phyloP scores from a whole-genome alignment of 176 grass and related monocot genomes.

The Dendrocalamus sinicus region DNA sequence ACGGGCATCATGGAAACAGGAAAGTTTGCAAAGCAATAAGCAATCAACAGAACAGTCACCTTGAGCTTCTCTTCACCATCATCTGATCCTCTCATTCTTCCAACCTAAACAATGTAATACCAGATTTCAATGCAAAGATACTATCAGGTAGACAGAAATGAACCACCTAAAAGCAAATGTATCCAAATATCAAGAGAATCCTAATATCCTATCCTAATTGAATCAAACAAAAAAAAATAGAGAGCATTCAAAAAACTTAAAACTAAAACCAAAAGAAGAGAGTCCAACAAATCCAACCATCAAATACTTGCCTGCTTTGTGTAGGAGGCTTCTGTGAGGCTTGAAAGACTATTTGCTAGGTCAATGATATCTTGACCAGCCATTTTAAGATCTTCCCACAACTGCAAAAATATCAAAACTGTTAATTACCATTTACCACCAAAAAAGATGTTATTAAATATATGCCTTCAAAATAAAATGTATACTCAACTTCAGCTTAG shows the following conservation, averaged over 20 bases:
- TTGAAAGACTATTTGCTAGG: slow-evolving; percentile 82
- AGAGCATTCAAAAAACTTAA: slow-evolving; percentile 6
- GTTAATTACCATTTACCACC: slow-evolving; percentile 15
- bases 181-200: slow-evolving; percentile 16
- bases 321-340: slow-evolving; percentile 61
- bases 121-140: slow-evolving; percentile 31
- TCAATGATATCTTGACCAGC: slow-evolving; percentile 71
- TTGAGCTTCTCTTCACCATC: slow-evolving; percentile 46
- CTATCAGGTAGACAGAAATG: slow-evolving; percentile 29
- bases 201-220: slow-evolving; percentile 17
- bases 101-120: slow-evolving; percentile 51
- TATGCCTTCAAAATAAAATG: slow-evolving; percentile 25
- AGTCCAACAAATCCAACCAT: slow-evolving; percentile 29
- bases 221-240: slow-evolving; percentile 19
- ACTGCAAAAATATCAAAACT: slow-evolving; percentile 53
- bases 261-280: slow-evolving; percentile 1
- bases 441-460: neutral
- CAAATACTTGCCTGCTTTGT: slow-evolving; percentile 60
- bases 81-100: slow-evolving; percentile 35
- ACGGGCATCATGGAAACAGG: slow-evolving; percentile 11
- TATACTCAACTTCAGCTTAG: slow-evolving; percentile 3
- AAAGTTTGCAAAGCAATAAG: slow-evolving; percentile 29
- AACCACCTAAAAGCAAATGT: slow-evolving; percentile 21
- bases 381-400: slow-evolving; percentile 78
- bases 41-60: slow-evolving; percentile 45